Percentiles rank a stretch among this genome's conserved stretches.
Evolutionary conservation across 169 alveolate genomes (phyloP).

Genomic region (Perkinsus olseni): DNA sequence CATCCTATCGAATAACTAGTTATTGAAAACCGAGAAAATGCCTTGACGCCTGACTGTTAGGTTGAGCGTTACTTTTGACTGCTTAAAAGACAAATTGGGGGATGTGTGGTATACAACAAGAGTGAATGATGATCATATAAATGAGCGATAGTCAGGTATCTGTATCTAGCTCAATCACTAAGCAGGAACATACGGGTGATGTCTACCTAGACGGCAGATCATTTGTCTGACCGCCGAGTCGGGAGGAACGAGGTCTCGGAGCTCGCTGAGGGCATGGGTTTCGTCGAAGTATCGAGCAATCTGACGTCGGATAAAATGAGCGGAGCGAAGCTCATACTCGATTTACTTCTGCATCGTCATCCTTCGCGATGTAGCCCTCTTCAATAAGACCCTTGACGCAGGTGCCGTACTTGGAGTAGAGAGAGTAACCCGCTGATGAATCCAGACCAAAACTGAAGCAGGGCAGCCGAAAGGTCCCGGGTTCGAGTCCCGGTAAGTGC

Average conservation of each 20-base stretch:
- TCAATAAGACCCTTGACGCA: neutral
- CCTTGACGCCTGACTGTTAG: too few species aligned
- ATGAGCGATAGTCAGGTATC: too few species aligned
- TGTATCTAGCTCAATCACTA: too few species aligned
- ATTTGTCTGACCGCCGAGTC: neutral
- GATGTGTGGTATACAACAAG: too few species aligned
- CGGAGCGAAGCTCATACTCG: neutral
- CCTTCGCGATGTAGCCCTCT: neutral
- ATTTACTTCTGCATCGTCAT: neutral
- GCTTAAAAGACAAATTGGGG: too few species aligned
- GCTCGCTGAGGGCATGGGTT: neutral
- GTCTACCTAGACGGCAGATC: neutral
- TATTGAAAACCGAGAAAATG: too few species aligned
- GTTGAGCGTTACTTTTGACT: too few species aligned
- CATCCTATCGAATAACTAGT: too few species aligned
- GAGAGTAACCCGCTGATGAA: neutral
- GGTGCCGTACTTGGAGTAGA: neutral
- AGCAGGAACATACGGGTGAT: neutral
- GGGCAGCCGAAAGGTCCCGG: neutral
- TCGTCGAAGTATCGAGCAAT: neutral
- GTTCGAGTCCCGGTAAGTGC: neutral
- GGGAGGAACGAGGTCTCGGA: neutral
- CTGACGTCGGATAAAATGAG: neutral
- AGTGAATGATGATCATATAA: too few species aligned
- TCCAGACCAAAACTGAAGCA: neutral